These are phyloP conservation scores for Tetrahymena elliotti DNA, from an alignment of 73 alveolate genomes.

Conservation along the genomic window DNA sequence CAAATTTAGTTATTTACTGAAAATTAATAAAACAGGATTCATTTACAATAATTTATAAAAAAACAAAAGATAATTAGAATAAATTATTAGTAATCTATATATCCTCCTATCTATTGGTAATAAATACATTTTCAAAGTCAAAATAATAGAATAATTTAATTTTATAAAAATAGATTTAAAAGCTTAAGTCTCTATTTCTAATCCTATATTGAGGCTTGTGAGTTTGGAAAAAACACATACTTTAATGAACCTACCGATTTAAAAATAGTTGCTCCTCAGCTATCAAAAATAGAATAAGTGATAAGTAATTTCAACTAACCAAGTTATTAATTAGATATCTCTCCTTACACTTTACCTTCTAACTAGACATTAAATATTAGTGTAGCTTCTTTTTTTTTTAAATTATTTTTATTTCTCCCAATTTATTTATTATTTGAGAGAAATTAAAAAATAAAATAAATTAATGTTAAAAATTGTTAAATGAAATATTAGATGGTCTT, in stretches of 20 bases:
- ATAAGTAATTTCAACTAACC: not conserved
- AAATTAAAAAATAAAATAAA: no score
- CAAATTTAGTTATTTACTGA: not conserved
- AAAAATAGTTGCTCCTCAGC: not conserved
- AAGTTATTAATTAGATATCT: not conserved
- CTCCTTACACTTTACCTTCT: not conserved
- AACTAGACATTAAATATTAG: not conserved
- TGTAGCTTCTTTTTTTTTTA: not conserved
- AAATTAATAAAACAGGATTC: not conserved
- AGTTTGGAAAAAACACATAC: not conserved
- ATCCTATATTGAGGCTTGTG: not conserved
- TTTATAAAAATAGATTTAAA: not conserved
- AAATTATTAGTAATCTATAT: not conserved
- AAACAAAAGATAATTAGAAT: not conserved
- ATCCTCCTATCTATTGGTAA: not conserved
- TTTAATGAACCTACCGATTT: not conserved
- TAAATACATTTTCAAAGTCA: no score
- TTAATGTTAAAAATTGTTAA: no score
- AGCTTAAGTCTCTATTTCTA: not conserved
- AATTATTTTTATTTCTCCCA: no score
- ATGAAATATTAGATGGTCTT: not conserved
- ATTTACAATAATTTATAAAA: no score
- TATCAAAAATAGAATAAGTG: not conserved
- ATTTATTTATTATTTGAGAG: no score
- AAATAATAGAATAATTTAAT: no score